A percentile compares a stretch with the other conserved stretches of the same genome.
phyloP scores from a whole-genome alignment of 2,329 filamentous ascomycete species.

The Calcarisporium arbuscula region DNA sequence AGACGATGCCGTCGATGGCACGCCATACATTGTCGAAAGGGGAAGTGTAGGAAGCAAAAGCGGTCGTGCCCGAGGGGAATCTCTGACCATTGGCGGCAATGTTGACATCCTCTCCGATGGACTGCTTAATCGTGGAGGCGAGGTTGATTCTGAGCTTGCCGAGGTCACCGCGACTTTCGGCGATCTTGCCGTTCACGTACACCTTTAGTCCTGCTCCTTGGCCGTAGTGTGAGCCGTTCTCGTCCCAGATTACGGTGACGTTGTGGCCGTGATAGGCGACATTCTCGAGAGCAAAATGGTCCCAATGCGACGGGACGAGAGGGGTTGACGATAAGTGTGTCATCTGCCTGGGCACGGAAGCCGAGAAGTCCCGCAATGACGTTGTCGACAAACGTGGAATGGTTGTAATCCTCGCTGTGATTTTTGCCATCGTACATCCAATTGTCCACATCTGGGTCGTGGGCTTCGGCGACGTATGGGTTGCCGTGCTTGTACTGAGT shows the following conservation, averaged over 20 bases:
- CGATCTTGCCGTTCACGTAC: slow-evolving; percentile 25
- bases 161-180: slow-evolving; percentile 12
- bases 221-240: slow-evolving; percentile 29
- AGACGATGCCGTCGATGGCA: slow-evolving; percentile 35
- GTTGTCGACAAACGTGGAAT: slow-evolving; percentile 38
- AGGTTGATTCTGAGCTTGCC: slow-evolving; percentile 11
- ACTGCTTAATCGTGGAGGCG: no score
- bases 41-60: slow-evolving; percentile 29
- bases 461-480: slow-evolving; percentile 38
- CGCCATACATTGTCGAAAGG: slow-evolving; percentile 26
- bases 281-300: slow-evolving; percentile 36
- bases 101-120: slow-evolving; percentile 21
- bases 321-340: slow-evolving; percentile 31
- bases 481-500: slow-evolving; percentile 30
- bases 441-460: slow-evolving; percentile 26
- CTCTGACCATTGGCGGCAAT: slow-evolving; percentile 33
- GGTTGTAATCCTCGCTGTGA: slow-evolving; percentile 30
- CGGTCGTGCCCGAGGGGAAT: slow-evolving; percentile 22
- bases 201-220: slow-evolving; percentile 27
- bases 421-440: slow-evolving; percentile 22
- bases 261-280: slow-evolving; percentile 35
- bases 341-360: slow-evolving; percentile 29
- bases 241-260: slow-evolving; percentile 34
- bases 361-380: slow-evolving; percentile 37
- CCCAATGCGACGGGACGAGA: slow-evolving; percentile 28